phyloP scores from a whole-genome alignment of 495 filamentous ascomycete genomes.

The Aspergillus egyptiacus region DNA sequence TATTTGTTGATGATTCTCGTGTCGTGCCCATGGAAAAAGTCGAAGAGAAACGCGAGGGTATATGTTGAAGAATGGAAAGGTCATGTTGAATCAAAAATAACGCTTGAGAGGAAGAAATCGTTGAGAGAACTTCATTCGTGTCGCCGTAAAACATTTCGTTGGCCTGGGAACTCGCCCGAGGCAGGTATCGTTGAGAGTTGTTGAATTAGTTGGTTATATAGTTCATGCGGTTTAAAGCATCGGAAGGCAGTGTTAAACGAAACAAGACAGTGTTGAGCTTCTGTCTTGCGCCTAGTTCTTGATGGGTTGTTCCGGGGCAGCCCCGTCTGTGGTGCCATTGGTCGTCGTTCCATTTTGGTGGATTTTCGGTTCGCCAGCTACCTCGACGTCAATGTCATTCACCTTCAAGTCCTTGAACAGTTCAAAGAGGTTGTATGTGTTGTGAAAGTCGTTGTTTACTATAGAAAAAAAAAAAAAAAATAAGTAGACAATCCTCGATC shows the following conservation, averaged over 20 bases:
- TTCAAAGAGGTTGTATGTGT: slow-evolving; percentile 67
- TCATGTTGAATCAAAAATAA: slow-evolving; percentile 42
- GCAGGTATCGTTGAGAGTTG: slow-evolving; percentile 39
- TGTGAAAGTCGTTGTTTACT: slow-evolving; percentile 97
- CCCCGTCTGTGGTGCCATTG: slow-evolving; percentile 18
- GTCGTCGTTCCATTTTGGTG: slow-evolving; percentile 16
- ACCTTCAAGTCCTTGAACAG: slow-evolving; percentile 77
- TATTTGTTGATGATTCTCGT: slow-evolving; percentile 23
- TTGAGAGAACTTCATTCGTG: slow-evolving; percentile 48
- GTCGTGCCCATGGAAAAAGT: slow-evolving; percentile 14
- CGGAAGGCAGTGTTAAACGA: slow-evolving; percentile 7
- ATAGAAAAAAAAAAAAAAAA: slow-evolving; percentile 13
- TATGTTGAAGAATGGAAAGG: slow-evolving; percentile 35
- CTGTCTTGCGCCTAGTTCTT: slow-evolving; percentile 24
- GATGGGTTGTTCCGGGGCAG: slow-evolving; percentile 5
- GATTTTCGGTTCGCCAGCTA: slow-evolving; percentile 12
- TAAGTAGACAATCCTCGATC: slow-evolving; percentile 16
- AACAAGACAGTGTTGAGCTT: slow-evolving; percentile 1
- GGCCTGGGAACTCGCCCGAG: slow-evolving; percentile 29
- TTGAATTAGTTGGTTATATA: slow-evolving; percentile 37
- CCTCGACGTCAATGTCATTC: slow-evolving; percentile 51
- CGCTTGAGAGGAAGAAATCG: slow-evolving; percentile 44
- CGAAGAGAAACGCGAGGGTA: slow-evolving; percentile 20
- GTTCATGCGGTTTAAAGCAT: slow-evolving; percentile 18
- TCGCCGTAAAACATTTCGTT: slow-evolving; percentile 41